Evolutionary conservation across 2,329 filamentous ascomycete genomes (phyloP).

Genomic region (Madurella mycetomatis): DNA sequence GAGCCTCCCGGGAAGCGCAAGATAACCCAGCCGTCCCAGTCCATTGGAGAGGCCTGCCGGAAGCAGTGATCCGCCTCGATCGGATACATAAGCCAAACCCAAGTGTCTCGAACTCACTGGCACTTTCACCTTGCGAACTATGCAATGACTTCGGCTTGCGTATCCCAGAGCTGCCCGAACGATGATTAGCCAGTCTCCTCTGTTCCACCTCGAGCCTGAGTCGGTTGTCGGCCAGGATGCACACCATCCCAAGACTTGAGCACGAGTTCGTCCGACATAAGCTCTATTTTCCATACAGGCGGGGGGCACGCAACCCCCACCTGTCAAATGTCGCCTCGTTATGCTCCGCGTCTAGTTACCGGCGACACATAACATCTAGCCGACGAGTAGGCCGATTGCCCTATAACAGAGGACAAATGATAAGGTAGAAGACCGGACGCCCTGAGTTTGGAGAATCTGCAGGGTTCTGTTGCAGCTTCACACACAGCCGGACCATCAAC

Average conservation of each 20-base stretch:
- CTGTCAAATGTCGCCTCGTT: neutral
- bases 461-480: neutral
- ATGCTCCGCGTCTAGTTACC: neutral
- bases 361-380: too few relatives aligned
- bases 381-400: neutral
- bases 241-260: neutral
- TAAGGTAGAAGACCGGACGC: neutral
- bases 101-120: neutral
- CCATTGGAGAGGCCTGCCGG: too few relatives aligned
- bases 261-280: conserved; percentile 7
- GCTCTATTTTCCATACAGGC: neutral
- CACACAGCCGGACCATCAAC: neutral
- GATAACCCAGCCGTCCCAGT: too few relatives aligned
- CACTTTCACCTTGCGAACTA: neutral
- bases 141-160: neutral
- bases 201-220: neutral
- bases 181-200: neutral
- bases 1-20: neutral
- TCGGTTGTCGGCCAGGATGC: neutral
- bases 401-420: neutral
- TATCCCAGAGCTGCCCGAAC: neutral
- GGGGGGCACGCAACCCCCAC: neutral
- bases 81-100: neutral
- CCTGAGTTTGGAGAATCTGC: neutral
- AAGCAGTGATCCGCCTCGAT: neutral